Percentiles rank a stretch among this genome's conserved stretches.
Conservation (phyloP, 2,329 filamentous ascomycete genomes). For the Ceratocystis variospora region DNA sequence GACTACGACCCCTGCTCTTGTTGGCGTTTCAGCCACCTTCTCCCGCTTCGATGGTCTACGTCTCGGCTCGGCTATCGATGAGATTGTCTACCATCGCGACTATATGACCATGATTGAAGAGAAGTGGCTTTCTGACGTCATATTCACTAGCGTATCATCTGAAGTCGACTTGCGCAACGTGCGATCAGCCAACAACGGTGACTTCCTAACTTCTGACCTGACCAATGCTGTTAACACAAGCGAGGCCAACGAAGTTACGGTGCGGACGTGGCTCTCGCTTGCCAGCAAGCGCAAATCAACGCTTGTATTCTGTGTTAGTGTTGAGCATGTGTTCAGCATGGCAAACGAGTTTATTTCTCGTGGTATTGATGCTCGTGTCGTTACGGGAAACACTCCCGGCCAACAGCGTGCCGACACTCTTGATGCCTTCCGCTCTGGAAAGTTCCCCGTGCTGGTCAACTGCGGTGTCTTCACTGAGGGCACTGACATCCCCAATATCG, state of each 20-base stretch:
- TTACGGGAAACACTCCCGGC: conserved; percentile 69
- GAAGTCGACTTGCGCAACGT: conserved; percentile 66
- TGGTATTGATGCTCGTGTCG: conserved; percentile 69
- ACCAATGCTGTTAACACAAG: conserved; percentile 72
- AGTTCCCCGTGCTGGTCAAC: conserved; percentile 77
- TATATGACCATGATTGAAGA: conserved; percentile 60
- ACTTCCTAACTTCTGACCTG: conserved; percentile 67
- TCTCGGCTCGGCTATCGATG: conserved; percentile 74
- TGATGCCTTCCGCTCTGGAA: conserved; percentile 56
- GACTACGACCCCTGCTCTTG: conserved; percentile 43
- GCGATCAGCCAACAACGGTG: conserved; percentile 38
- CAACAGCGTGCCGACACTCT: conserved; percentile 55
- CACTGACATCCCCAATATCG: conserved; percentile 93
- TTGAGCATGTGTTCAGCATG: conserved; percentile 64
- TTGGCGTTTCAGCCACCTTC: conserved; percentile 78
- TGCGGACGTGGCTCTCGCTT: conserved; percentile 73
- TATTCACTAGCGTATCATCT: conserved; percentile 84
- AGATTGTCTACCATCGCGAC: conserved; percentile 87
- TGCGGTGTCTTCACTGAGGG: conserved; percentile 96
- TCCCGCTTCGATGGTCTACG: conserved; percentile 70
- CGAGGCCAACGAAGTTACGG: conserved; percentile 67
- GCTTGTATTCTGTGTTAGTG: conserved; percentile 84
- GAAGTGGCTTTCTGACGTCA: conserved; percentile 81
- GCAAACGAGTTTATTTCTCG: conserved; percentile 61
- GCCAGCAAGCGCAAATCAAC: conserved; percentile 66